Evolutionary conservation across 805 yeast species (phyloP), one percentile per base, ranked within the genome.

Genomic region (Teunomyces atbi): DNA sequence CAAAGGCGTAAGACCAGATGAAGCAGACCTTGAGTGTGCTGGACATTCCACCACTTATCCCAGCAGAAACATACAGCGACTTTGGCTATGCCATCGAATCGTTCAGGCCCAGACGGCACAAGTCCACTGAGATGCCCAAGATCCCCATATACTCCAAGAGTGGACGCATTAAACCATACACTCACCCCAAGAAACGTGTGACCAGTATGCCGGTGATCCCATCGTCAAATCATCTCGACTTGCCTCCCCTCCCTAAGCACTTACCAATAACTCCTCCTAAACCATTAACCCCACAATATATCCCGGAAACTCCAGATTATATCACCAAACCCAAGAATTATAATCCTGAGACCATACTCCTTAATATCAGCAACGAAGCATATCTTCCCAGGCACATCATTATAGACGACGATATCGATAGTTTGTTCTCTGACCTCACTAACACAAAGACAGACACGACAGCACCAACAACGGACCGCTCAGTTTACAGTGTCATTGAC

Each of bases 51-150:
- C 41, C 30, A 7, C 19, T 10, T 42, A 45, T 37, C 45, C 58
- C 21, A 45, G 57, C 71, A 1, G 65, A 65, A 5, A 45, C 41
- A 16, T 54, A 50, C 33, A 41, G 58, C 15, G 73, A 69, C 48
- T 45, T 66, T 16, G 45, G 58, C 8, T 53, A 56, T 30, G 73
- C 69, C 8, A 57, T 65, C 6, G 51, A 50, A 16, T 47, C 65
- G 1, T 66, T 57, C 49, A 49, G 54, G 41, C 71, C 72, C 2
- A 62, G 63, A 10, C 50, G 49, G 8, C 53, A 50, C 43, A 48
- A 57, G 2, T 35, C 52, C 4, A 55, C 50, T 10, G 73, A 69
- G 34, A 56, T 71, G 10, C 74, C 74, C 6, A 47, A 45, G 10
- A 47, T 62, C 8, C 68, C 68, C 15, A 52, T 60, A 1, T 56